A percentile compares a stretch with the other conserved stretches of the same genome.
Conservation (phyloP, 1,139 yeast species). For the Groenewaldozyma auringiensis region DNA sequence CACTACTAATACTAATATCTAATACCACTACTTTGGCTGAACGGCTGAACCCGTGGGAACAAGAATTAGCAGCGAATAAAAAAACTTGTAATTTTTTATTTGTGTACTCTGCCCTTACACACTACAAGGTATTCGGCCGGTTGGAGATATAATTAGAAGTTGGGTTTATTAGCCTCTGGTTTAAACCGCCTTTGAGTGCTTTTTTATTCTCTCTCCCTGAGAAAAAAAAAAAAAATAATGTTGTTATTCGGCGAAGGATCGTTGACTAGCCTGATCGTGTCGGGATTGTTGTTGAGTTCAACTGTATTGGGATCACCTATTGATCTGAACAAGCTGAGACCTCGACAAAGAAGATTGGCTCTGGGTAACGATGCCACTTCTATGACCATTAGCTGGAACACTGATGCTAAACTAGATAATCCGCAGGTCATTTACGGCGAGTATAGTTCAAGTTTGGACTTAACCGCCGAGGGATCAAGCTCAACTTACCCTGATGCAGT, state of each 20-base stretch:
- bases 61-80: too few relatives aligned
- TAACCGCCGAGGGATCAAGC: neutral
- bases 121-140: too few relatives aligned
- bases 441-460: neutral
- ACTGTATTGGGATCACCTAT: neutral
- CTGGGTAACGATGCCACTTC: slow-evolving; percentile 1
- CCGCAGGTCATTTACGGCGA: slow-evolving; percentile 6
- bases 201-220: too few relatives aligned
- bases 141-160: too few relatives aligned
- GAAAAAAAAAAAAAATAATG: slow-evolving; percentile 1
- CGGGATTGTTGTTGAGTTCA: neutral
- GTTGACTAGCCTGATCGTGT: neutral
- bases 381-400: slow-evolving; percentile 8
- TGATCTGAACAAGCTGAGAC: neutral
- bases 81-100: too few relatives aligned
- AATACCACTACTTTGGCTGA: too few relatives aligned
- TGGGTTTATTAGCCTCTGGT: too few relatives aligned
- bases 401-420: slow-evolving; percentile 1
- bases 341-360: neutral
- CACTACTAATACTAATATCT: too few relatives aligned
- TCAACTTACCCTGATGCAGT: slow-evolving; percentile 16
- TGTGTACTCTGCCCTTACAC: too few relatives aligned
- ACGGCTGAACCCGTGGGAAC: too few relatives aligned
- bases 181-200: too few relatives aligned
- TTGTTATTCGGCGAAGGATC: too few relatives aligned